Conservation (phyloP, 345 rosid genomes). For the Salix viminalis region DNA sequence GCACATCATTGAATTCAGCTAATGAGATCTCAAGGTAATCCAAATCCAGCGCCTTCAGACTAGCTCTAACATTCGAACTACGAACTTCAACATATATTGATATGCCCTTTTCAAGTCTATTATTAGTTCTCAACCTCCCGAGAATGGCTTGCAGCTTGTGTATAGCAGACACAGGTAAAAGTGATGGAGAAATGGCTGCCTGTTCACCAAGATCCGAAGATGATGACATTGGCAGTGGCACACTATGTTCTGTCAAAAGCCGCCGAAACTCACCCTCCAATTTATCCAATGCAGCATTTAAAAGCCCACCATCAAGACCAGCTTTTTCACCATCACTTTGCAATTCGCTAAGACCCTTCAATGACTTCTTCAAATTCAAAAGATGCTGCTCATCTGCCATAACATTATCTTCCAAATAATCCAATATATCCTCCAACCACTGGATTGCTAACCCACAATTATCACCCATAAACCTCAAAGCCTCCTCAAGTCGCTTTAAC, state of each 20-base stretch:
- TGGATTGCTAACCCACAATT: constrained; percentile 94
- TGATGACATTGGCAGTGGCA: constrained; percentile 88
- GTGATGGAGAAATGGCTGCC: constrained; percentile 82
- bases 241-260: constrained; percentile 76
- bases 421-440: constrained; percentile 98
- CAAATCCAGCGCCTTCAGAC: constrained; percentile 83
- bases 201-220: constrained; percentile 52
- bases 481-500: constrained; percentile 89
- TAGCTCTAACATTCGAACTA: constrained; percentile 79
- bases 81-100: constrained; percentile 87
- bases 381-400: constrained; percentile 79
- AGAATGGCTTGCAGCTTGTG: constrained; percentile 89
- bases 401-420: constrained; percentile 79
- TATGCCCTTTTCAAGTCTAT: constrained; percentile 74
- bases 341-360: constrained; percentile 61
- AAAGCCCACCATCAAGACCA: constrained; percentile 79
- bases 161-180: constrained; percentile 75
- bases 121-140: constrained; percentile 80
- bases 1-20: constrained; percentile 80
- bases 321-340: constrained; percentile 37
- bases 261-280: constrained; percentile 69
- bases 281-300: constrained; percentile 75
- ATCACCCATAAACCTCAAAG: constrained; percentile 79
- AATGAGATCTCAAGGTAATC: constrained; percentile 90
- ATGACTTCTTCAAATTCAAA: constrained; percentile 55